A percentile compares a stretch with the other conserved stretches of the same genome.
These are phyloP conservation scores for Colletotrichum noveboracense DNA, from an alignment of 2,329 filamentous ascomycete species.

Conservation along the genomic window DNA sequence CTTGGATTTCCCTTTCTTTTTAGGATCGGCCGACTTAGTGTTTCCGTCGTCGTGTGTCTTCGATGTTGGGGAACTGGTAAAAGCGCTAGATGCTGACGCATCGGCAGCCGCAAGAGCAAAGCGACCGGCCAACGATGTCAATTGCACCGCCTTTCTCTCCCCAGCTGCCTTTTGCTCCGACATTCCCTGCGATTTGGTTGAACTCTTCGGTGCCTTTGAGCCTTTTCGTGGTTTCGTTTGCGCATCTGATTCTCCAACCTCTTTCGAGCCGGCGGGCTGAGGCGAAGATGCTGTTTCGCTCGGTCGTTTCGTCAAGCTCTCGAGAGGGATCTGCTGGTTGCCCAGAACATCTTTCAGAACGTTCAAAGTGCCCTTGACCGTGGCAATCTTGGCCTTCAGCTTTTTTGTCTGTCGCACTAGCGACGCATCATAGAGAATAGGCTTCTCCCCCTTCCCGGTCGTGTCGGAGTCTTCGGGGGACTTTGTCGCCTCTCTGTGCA, in stretches of 20 bases:
- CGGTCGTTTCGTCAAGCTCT: conserved; percentile 12
- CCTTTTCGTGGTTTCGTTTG: background rate
- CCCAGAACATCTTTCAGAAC: conserved; percentile 42
- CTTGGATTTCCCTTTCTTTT: background rate
- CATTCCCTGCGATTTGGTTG: background rate
- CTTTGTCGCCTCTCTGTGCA: background rate
- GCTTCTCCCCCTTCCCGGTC: background rate
- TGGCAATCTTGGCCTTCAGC: conserved; percentile 26
- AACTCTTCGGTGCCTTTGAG: background rate
- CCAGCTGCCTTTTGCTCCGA: background rate
- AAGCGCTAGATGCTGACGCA: background rate
- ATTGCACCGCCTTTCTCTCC: background rate
- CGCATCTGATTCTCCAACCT: background rate
- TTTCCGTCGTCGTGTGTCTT: background rate
- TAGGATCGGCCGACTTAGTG: background rate
- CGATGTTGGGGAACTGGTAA: background rate
- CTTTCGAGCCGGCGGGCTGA: background rate
- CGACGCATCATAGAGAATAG: background rate
- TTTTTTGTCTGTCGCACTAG: background rate
- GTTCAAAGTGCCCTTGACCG: conserved; percentile 40
- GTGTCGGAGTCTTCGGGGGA: background rate
- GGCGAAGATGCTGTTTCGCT: background rate
- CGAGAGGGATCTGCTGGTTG: conserved; percentile 26
- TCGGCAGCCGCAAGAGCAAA: background rate
- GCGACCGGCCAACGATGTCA: background rate